Conservation (phyloP, 352 stramenopile genomes). For the Phytophthora sp. region DNA sequence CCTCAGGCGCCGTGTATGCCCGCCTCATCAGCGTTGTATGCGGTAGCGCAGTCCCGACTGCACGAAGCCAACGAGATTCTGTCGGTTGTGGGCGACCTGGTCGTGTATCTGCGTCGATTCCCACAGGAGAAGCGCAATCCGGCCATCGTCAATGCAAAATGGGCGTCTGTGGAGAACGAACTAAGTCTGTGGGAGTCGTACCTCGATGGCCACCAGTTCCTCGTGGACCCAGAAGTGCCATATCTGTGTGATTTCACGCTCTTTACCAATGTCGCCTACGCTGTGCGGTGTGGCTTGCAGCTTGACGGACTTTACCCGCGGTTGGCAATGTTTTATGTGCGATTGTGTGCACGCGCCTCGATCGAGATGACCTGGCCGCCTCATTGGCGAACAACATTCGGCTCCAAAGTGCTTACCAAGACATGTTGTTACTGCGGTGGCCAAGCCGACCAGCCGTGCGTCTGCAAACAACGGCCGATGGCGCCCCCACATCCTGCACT, state of each 20-base stretch:
- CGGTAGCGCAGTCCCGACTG: slow-evolving; percentile 75
- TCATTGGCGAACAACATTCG: slow-evolving; percentile 81
- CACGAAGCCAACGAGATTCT: slow-evolving; percentile 88
- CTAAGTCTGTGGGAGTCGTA: slow-evolving; percentile 84
- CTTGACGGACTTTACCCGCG: slow-evolving; percentile 82
- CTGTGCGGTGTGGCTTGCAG: slow-evolving; percentile 83
- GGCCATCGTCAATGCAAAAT: slow-evolving; percentile 71
- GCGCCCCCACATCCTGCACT: slow-evolving; percentile 15
- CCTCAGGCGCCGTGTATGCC: slow-evolving; percentile 57
- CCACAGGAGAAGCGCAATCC: slow-evolving; percentile 61
- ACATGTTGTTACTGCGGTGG: slow-evolving; percentile 68
- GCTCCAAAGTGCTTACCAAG: slow-evolving; percentile 81
- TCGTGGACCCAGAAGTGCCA: slow-evolving; percentile 64
- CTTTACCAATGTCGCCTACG: slow-evolving; percentile 88
- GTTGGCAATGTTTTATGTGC: slow-evolving; percentile 81
- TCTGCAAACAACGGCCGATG: slow-evolving; percentile 40
- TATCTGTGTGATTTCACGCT: slow-evolving; percentile 85
- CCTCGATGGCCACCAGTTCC: slow-evolving; percentile 62
- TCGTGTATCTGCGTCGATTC: slow-evolving; percentile 83
- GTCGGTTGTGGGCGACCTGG: slow-evolving; percentile 79
- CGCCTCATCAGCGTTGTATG: slow-evolving; percentile 51
- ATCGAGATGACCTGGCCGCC: slow-evolving; percentile 84
- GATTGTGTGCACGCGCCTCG: slow-evolving; percentile 68
- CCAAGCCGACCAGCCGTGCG: slow-evolving; percentile 37
- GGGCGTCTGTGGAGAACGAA: slow-evolving; percentile 68